A percentile compares a stretch with the other conserved stretches of the same genome.
phyloP scores from a whole-genome alignment of 1,139 yeast species.

The Magnusiomyces suaveolens region DNA sequence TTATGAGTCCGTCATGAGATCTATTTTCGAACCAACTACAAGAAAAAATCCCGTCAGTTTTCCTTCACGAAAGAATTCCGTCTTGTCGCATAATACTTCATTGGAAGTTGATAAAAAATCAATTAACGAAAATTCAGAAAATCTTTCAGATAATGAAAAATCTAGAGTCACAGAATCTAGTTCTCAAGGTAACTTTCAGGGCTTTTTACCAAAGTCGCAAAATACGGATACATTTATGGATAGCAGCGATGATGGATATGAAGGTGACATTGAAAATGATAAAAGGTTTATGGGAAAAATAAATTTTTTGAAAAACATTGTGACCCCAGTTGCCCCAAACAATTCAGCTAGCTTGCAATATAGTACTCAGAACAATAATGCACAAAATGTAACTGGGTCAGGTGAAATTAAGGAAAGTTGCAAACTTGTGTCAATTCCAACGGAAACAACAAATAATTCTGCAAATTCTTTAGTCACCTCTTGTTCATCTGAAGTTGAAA shows the following conservation, averaged over 20 bases:
- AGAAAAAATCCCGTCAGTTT: background rate
- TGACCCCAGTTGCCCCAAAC: background rate
- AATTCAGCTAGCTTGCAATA: background rate
- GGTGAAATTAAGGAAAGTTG: background rate
- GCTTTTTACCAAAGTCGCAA: background rate
- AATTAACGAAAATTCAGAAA: background rate
- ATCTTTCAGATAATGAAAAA: background rate
- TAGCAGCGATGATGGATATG: background rate
- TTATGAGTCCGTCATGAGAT: background rate
- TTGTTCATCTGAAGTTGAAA: background rate
- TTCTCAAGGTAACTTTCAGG: too few species aligned
- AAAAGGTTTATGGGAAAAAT: background rate
- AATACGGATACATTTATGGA: background rate
- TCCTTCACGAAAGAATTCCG: background rate
- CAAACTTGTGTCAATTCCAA: background rate
- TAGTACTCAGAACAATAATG: background rate
- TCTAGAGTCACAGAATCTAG: background rate
- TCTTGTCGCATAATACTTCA: background rate
- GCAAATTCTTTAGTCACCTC: background rate
- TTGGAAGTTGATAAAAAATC: background rate
- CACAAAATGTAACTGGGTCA: background rate
- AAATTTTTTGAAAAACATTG: background rate
- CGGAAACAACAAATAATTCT: background rate
- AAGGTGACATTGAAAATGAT: background rate
- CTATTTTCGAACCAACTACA: background rate